phyloP scores from a whole-genome alignment of 257 asterid species.

The Fraxinus cuspidata region DNA sequence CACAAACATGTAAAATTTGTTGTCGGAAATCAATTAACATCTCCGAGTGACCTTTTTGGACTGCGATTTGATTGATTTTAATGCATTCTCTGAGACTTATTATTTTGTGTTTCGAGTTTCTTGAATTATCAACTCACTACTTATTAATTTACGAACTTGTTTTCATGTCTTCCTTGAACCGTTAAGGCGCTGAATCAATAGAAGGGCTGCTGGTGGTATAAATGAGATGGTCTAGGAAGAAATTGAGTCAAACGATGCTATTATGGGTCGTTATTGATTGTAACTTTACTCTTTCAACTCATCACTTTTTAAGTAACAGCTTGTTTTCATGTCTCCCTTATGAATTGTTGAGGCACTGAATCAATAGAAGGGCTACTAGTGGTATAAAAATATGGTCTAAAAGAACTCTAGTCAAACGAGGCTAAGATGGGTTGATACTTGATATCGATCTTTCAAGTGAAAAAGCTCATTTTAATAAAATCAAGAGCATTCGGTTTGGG shows the following conservation, averaged over 20 bases:
- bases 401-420: too few species aligned
- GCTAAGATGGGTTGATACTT: too few species aligned
- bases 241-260: too few species aligned
- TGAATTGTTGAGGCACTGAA: too few species aligned
- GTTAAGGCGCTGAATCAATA: background rate
- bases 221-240: too few species aligned
- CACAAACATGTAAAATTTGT: background rate
- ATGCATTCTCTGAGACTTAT: background rate
- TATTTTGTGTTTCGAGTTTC: background rate
- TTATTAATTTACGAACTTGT: background rate
- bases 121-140: background rate
- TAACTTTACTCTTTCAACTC: background rate
- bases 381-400: too few species aligned
- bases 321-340: background rate
- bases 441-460: too few species aligned
- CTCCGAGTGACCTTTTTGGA: background rate
- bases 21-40: background rate
- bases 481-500: too few species aligned
- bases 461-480: too few species aligned
- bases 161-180: background rate
- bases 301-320: background rate
- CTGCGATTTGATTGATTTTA: background rate
- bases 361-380: too few species aligned
- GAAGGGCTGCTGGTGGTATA: too few species aligned
- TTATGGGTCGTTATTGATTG: too few species aligned